Conservation (phyloP, 148 eudicot genomes). For the Vaccinium myrtillus region DNA sequence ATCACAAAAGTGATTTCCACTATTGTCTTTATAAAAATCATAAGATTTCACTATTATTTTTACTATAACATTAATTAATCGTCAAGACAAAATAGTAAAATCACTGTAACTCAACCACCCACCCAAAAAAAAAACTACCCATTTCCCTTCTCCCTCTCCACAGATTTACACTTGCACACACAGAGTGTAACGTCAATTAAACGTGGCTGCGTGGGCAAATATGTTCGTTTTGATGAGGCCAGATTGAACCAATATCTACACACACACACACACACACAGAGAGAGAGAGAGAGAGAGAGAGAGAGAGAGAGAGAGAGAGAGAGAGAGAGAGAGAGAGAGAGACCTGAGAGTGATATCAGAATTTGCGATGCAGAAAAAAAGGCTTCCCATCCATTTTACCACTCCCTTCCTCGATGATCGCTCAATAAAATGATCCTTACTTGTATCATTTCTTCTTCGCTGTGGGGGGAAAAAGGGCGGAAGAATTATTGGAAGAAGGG, state of each 20-base stretch:
- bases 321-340: constrained; percentile 17
- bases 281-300: constrained; percentile 16
- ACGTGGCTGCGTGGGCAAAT: too few relatives aligned
- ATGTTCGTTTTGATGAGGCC: background rate
- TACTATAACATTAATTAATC: too few relatives aligned
- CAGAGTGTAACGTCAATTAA: too few relatives aligned
- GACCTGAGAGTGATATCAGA: background rate
- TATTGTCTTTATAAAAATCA: too few relatives aligned
- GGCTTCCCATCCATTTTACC: background rate
- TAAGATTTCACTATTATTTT: too few relatives aligned
- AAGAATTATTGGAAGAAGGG: background rate
- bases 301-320: background rate
- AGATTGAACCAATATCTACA: background rate
- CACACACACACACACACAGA: background rate
- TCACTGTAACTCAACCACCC: too few relatives aligned
- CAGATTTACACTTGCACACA: too few relatives aligned
- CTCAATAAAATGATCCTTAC: background rate
- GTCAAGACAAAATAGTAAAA: too few relatives aligned
- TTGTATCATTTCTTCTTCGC: background rate
- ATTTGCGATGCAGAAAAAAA: background rate
- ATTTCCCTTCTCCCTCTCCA: too few relatives aligned
- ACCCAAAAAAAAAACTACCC: too few relatives aligned
- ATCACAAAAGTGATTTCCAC: too few relatives aligned
- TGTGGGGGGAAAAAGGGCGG: background rate
- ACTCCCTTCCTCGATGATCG: background rate